Conservation (phyloP, 1,139 yeast species). For the Candida tunisiensis region DNA sequence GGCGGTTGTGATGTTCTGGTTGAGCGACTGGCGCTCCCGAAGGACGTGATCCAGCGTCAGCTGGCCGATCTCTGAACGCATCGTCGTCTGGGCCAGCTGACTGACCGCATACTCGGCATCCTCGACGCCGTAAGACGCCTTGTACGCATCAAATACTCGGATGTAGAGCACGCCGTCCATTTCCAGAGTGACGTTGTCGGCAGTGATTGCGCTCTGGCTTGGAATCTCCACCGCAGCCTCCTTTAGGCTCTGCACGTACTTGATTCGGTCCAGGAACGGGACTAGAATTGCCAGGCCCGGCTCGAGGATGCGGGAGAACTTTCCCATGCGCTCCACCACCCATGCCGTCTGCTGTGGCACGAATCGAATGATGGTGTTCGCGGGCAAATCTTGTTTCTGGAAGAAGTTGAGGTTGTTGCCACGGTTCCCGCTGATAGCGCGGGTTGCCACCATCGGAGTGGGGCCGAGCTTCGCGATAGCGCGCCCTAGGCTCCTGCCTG, state of each 20-base stretch:
- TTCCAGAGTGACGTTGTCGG: slow-evolving; percentile 72
- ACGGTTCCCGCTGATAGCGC: background rate
- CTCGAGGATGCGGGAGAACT: slow-evolving; percentile 52
- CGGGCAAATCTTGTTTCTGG: background rate
- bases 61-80: slow-evolving; percentile 81
- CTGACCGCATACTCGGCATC: slow-evolving; percentile 75
- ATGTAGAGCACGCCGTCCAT: slow-evolving; percentile 74
- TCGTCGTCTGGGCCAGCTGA: slow-evolving; percentile 80
- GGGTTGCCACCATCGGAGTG: background rate
- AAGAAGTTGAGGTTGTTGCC: background rate
- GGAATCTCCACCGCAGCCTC: slow-evolving; percentile 79
- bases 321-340: slow-evolving; percentile 88
- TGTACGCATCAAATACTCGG: slow-evolving; percentile 64
- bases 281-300: slow-evolving; percentile 66
- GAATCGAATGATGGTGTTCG: slow-evolving; percentile 20
- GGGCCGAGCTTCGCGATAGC: background rate
- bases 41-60: slow-evolving; percentile 63
- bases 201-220: slow-evolving; percentile 68
- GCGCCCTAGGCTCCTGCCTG: no score
- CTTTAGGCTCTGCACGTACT: slow-evolving; percentile 67
- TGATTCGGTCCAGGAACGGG: slow-evolving; percentile 60
- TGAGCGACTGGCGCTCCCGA: slow-evolving; percentile 57
- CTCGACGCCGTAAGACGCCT: slow-evolving; percentile 80
- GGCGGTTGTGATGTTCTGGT: slow-evolving; percentile 56
- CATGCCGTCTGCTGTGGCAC: slow-evolving; percentile 89